Evolutionary conservation across 306 rosid species (phyloP).

Genomic region (Vigna trinervia): DNA sequence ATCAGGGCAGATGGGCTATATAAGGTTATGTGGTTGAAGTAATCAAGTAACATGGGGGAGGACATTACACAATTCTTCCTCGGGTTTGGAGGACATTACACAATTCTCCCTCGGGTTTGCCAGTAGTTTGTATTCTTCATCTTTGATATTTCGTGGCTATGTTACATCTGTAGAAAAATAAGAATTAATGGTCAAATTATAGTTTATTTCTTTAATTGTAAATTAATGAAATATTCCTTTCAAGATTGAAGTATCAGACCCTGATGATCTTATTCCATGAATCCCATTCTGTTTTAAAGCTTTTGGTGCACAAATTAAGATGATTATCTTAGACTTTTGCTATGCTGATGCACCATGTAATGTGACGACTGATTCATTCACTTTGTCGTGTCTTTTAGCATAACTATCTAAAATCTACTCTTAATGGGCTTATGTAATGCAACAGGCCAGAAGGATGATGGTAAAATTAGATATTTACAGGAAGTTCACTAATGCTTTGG

Average conservation of each 20-base stretch:
- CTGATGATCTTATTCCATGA: background rate
- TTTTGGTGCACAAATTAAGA: constrained; percentile 2
- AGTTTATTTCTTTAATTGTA: background rate
- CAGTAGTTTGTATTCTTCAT: constrained; percentile 11
- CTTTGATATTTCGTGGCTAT: constrained; percentile 29
- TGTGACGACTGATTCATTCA: background rate
- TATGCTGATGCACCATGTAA: constrained; percentile 22
- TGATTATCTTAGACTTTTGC: constrained; percentile 15
- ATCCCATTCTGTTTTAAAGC: constrained; percentile 17
- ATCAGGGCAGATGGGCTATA: constrained; percentile 12
- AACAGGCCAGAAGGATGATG: constrained; percentile 92
- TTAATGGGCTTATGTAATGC: constrained; percentile 42
- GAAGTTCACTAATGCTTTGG: constrained; percentile 94
- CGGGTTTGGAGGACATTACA: constrained; percentile 7
- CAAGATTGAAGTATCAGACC: constrained; percentile 4
- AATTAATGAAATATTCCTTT: background rate
- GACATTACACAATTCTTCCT: constrained; percentile 9
- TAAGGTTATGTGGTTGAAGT: constrained; percentile 1
- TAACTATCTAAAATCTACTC: constrained; percentile 31
- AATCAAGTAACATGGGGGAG: constrained; percentile 26
- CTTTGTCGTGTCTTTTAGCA: constrained; percentile 7
- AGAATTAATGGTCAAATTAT: constrained; percentile 19
- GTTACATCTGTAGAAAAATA: constrained; percentile 5
- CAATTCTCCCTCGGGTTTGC: constrained; percentile 5
- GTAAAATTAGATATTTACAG: constrained; percentile 89